Base-by-base conservation (phyloP, 1,284 basidiomycete genomes). In the Boletus holoroseus region DNA sequence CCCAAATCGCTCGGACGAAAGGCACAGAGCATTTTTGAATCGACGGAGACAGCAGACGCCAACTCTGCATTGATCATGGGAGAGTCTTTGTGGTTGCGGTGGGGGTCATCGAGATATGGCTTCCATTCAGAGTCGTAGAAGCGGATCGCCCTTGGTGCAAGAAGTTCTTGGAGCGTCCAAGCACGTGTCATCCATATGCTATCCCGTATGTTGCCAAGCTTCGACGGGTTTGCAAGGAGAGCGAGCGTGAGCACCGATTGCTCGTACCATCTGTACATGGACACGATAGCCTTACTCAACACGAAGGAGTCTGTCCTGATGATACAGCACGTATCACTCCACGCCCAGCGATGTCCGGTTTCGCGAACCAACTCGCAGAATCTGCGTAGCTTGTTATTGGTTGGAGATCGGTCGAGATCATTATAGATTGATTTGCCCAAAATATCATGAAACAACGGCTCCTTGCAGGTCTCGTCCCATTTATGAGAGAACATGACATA, bases 401-500 rank as follows among this genome's bases (percentile, higher is more conserved):
- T 41, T 16, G 44, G 34, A 4, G 27, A 49, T 18, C n/a, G 28
- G n/a, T 50, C 20, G 18, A 57, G 44, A 7, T 49, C 51, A 3
- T 20, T 5, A 32, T 60, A 55, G 26, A 60, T 20, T 7, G 51
- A 55, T 36, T 55, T 55, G 0, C 28, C 47, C 34, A 8, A 18
- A 4, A 58, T 7, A 12, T 58, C 53, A 3, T 49, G 53, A 12
- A 58, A 55, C n/a, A n/a, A 26, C 2, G 53, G 57, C 20, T 58
- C 59, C 3, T 40, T 4, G 42, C n/a, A 30, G 13, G 28, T 35
- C 15, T 26, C 38, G 9, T 58, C 37, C 59, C 57, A 58, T 30
- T 36, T 58, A 16, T 61, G 57, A 7, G 59, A 58, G 28, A 58
- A 52, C 59, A 49, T 58, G 35, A 48, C 59, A n/a, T 56, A 61